Base-by-base conservation (phyloP, 805 yeast genomes). In the Blastobotrys muscicola region DNA sequence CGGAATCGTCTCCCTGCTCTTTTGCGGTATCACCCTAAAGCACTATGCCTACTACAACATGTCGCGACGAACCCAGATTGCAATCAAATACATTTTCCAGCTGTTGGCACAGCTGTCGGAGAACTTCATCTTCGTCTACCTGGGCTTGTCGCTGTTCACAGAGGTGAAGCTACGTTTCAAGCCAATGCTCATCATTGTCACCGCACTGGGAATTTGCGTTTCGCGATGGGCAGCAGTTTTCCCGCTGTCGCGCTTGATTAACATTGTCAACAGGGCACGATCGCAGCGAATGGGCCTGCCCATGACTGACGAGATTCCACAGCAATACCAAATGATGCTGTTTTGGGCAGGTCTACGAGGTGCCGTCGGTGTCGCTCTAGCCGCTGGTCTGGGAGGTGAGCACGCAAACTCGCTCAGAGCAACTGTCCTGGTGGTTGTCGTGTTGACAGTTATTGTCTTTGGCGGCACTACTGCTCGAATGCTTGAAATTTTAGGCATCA, bases 291-390 rank as follows among this genome's bases (percentile, higher is more conserved):
- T 46, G 20, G 42, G 50, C 3, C 41, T 36, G 3, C 59, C 56
- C 2, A 65, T 73, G 8, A 82, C 84, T 1, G 96, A 87, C 55
- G 97, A 90, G 65, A 87, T 92, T 49, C 92, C 95, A 20, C 90
- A 85, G 56, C 85, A 82, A 48, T 92, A 92, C 63, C 98, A 92
- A 66, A 86, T 87, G 85, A 92, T 92, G 98, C 86, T 90, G 41
- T 92, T 92, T 62, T 92, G 99, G 99, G 98, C 98, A 2, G 99
- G 99, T 3, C 70, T 92, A 45, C 74, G 99, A 58, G 99, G 99
- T 47, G 99, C 99, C 0, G 99, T 92, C 31, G 99, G 99, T 51
- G 99, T 92, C 3, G 99, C 98, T 0, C 73, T 92, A 56, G 98
- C 98, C 0, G 86, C 94, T 79, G 98, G 98, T 10, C 68, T 92